phyloP scores from a whole-genome alignment of 2,329 filamentous ascomycete species.

The Cadophora gregata region DNA sequence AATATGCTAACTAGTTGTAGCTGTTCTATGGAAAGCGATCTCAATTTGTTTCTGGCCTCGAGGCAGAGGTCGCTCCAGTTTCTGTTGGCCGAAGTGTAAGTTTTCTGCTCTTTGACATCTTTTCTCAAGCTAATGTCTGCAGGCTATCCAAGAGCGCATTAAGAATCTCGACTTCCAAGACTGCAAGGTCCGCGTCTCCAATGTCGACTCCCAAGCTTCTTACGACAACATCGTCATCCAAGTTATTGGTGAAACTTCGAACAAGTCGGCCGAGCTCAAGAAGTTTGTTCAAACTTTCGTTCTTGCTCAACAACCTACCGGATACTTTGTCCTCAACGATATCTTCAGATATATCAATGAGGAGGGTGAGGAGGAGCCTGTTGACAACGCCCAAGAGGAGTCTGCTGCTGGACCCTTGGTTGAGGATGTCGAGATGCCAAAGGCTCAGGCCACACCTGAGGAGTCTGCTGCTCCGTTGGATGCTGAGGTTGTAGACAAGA shows the following conservation, averaged over 20 bases:
- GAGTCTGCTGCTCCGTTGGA: slow-evolving; percentile 49
- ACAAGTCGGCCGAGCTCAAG: slow-evolving; percentile 87
- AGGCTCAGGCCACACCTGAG: slow-evolving; percentile 44
- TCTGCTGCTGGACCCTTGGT: slow-evolving; percentile 36
- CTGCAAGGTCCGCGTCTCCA: slow-evolving; percentile 97
- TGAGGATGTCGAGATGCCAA: slow-evolving; percentile 45
- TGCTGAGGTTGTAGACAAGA: slow-evolving; percentile 69
- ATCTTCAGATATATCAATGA: slow-evolving; percentile 94
- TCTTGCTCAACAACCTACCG: slow-evolving; percentile 92
- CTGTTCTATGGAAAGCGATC: slow-evolving; percentile 97
- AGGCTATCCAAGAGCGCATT: slow-evolving; percentile 95
- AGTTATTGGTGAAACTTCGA: slow-evolving; percentile 97
- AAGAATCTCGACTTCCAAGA: slow-evolving; percentile 93
- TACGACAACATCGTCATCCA: slow-evolving; percentile 95
- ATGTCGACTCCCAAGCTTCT: slow-evolving; percentile 95
- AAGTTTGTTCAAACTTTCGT: slow-evolving; percentile 99
- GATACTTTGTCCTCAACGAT: slow-evolving; percentile 98
- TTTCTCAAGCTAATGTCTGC: slow-evolving; percentile 33
- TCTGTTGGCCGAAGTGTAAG: slow-evolving; percentile 86
- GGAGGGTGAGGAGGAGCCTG: slow-evolving; percentile 75
- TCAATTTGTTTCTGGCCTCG: slow-evolving; percentile 89
- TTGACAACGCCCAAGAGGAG: slow-evolving; percentile 48
- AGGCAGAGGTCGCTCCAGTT: slow-evolving; percentile 87
- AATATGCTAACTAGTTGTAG: slow-evolving; percentile 47
- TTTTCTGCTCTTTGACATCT: slow-evolving; percentile 35